These are phyloP conservation scores for Discostella pseudostelligera DNA, from an alignment of 108 stramenopile species.

Conservation along the genomic window DNA sequence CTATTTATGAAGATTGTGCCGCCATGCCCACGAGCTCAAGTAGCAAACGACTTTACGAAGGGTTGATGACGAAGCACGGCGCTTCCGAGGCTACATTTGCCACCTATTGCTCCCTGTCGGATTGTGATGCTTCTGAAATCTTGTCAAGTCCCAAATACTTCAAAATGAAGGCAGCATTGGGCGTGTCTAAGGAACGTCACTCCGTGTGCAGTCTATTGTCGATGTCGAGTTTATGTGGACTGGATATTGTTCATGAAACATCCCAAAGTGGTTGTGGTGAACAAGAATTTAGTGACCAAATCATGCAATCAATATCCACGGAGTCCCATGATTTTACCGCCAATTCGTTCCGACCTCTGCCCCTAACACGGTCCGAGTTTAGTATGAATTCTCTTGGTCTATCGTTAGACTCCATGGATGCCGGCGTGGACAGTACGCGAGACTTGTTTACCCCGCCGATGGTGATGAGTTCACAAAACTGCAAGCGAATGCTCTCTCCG, in stretches of 20 bases:
- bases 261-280: not conserved
- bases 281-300: not conserved
- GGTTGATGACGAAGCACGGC: not conserved
- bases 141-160: not conserved
- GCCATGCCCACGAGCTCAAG: not conserved
- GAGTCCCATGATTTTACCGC: slow-evolving; percentile 11
- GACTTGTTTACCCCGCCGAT: slow-evolving; percentile 31
- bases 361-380: slow-evolving; percentile 22
- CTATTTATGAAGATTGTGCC: slow-evolving; percentile 13
- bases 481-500: slow-evolving; percentile 16
- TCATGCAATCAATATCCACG: slow-evolving; percentile 4
- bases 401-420: slow-evolving; percentile 26
- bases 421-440: slow-evolving; percentile 2
- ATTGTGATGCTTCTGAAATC: slow-evolving; percentile 9
- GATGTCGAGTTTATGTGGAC: slow-evolving; percentile 29
- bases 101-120: slow-evolving; percentile 16
- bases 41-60: not conserved
- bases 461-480: slow-evolving; percentile 1
- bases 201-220: slow-evolving; percentile 20
- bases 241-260: slow-evolving; percentile 27
- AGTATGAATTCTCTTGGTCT: slow-evolving; percentile 32
- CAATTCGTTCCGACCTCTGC: not conserved
- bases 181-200: not conserved
- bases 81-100: slow-evolving; percentile 9
- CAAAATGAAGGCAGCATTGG: not conserved